phyloP scores from a whole-genome alignment of 1,139 yeast species.

The Nakaseomyces sp. region DNA sequence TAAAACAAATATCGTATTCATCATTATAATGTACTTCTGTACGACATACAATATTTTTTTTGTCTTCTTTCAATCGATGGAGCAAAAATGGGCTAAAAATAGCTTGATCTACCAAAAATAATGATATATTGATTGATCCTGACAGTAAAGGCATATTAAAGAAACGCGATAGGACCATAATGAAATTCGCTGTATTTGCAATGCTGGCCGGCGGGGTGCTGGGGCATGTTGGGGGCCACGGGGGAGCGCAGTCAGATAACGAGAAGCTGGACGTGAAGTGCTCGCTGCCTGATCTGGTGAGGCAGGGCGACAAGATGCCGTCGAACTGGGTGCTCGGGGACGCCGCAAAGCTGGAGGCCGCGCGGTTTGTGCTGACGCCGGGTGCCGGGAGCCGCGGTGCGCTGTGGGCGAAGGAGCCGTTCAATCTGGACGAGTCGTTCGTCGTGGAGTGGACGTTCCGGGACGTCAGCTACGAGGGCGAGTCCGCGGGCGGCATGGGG shows the following conservation, averaged over 20 bases:
- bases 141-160: too few species aligned
- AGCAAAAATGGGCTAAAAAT: too few species aligned
- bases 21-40: too few species aligned
- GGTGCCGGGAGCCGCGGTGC: conserved; percentile 38
- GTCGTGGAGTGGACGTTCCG: conserved; percentile 51
- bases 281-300: conserved; percentile 35
- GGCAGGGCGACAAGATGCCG: conserved; percentile 13
- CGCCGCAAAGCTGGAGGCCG: conserved; percentile 33
- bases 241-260: conserved; percentile 8
- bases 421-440: conserved; percentile 39
- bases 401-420: conserved; percentile 40
- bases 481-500: conserved; percentile 42
- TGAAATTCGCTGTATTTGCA: too few species aligned
- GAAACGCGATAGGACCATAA: too few species aligned
- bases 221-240: neutral
- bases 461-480: conserved; percentile 40
- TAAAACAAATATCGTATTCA: too few species aligned
- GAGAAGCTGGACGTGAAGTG: conserved; percentile 22
- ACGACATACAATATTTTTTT: too few species aligned
- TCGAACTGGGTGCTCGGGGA: conserved; percentile 33
- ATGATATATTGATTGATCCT: too few species aligned
- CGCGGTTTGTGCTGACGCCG: conserved; percentile 40
- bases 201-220: conserved; percentile 1
- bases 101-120: too few species aligned
- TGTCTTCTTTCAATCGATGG: too few species aligned